Evolutionary conservation across 352 stramenopile genomes (phyloP).

Genomic region (Phytophthora pini): DNA sequence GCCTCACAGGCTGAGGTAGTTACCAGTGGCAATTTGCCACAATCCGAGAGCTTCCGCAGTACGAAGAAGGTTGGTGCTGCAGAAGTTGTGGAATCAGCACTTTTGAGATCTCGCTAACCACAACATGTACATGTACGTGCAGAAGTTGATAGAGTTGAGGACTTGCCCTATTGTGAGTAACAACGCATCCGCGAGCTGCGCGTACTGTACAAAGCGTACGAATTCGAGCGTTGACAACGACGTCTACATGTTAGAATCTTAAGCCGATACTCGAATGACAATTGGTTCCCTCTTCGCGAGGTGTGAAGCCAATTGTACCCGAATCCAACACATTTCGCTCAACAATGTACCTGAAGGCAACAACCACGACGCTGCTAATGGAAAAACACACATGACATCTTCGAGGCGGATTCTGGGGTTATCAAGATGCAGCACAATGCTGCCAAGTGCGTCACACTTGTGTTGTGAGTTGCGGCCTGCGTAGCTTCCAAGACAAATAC

Average conservation of each 20-base stretch:
- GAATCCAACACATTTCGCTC: slow-evolving; percentile 52
- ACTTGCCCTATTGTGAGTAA: slow-evolving; percentile 6
- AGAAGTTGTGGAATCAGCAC: too few species aligned
- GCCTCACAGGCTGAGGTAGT: slow-evolving; percentile 3
- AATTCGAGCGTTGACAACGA: too few species aligned
- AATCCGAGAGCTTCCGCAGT: slow-evolving; percentile 17
- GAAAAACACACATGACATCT: slow-evolving; percentile 80
- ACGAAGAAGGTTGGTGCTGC: neutral
- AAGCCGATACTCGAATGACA: slow-evolving; percentile 61
- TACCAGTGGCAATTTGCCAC: neutral
- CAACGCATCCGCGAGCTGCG: slow-evolving; percentile 38
- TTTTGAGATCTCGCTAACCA: slow-evolving; percentile 53
- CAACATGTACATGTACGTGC: neutral
- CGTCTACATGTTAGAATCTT: too few species aligned
- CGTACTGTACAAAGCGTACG: neutral
- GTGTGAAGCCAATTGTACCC: slow-evolving; percentile 42
- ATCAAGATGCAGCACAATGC: too few species aligned
- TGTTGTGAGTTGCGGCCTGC: slow-evolving; percentile 56
- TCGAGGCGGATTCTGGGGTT: slow-evolving; percentile 62
- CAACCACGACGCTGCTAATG: slow-evolving; percentile 57
- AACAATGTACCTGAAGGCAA: too few species aligned
- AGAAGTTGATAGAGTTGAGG: neutral
- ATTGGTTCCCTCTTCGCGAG: slow-evolving; percentile 21
- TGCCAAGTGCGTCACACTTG: slow-evolving; percentile 76
- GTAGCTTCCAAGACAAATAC: slow-evolving; percentile 52